These are phyloP conservation scores for Aspergillus mulundensis DNA, from an alignment of 495 filamentous ascomycete genomes.

Conservation along the genomic window DNA sequence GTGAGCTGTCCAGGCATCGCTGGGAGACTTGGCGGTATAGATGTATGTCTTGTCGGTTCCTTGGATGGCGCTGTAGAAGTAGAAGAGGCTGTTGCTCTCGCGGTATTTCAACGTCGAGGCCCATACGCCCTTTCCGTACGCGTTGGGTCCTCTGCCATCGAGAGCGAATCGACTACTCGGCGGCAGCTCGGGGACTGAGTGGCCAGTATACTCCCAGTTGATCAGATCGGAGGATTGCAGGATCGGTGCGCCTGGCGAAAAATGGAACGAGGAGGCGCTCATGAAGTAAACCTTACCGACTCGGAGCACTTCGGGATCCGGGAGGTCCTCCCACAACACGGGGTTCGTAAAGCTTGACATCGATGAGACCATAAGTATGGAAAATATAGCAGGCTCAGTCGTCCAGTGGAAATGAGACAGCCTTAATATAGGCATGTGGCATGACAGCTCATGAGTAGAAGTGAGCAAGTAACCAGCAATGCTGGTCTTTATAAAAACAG, in stretches of 20 bases:
- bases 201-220: slow-evolving; percentile 53
- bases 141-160: slow-evolving; percentile 25
- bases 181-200: slow-evolving; percentile 49
- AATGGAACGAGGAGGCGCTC: slow-evolving; percentile 54
- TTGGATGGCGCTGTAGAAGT: slow-evolving; percentile 54
- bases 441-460: no score
- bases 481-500: no score
- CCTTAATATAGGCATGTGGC: no score
- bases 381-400: no score
- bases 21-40: slow-evolving; percentile 33
- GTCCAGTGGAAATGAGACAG: no score
- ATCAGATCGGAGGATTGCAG: slow-evolving; percentile 53
- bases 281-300: slow-evolving; percentile 48
- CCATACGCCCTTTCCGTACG: slow-evolving; percentile 54
- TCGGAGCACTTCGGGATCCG: slow-evolving; percentile 44
- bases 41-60: slow-evolving; percentile 49
- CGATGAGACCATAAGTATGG: no score
- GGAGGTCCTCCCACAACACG: slow-evolving; percentile 41
- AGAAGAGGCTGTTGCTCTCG: slow-evolving; percentile 40
- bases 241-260: slow-evolving; percentile 57
- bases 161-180: slow-evolving; percentile 48
- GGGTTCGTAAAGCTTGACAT: no score
- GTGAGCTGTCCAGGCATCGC: slow-evolving; percentile 37
- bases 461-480: no score
- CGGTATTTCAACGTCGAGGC: slow-evolving; percentile 51